Conservation (phyloP, 257 asterid species). For the Solanum virginianum region DNA sequence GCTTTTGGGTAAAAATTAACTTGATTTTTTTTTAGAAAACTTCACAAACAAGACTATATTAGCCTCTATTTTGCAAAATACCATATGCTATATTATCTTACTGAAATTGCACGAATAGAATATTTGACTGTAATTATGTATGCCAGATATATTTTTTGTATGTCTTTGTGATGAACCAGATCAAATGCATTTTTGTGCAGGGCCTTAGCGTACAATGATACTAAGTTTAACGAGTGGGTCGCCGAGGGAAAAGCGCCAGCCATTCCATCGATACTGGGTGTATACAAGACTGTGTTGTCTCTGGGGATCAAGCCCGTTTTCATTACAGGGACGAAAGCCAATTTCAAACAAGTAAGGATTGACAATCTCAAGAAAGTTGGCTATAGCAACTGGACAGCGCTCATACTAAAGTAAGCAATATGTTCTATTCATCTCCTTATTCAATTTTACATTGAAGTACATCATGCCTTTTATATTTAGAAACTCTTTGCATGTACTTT, state of each 20-base stretch:
- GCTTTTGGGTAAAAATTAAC: constrained; percentile 27
- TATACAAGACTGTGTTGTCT: constrained; percentile 17
- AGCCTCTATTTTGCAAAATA: too few species aligned
- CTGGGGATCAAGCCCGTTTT: constrained; percentile 25
- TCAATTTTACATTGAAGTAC: neutral
- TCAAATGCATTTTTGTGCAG: constrained; percentile 2
- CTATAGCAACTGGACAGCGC: constrained; percentile 2
- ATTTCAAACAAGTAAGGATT: neutral
- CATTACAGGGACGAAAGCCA: constrained; percentile 21
- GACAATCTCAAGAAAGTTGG: constrained; percentile 27
- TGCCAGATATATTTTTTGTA: too few species aligned
- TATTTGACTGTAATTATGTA: too few species aligned
- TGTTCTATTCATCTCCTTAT: neutral
- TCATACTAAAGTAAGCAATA: constrained; percentile 12
- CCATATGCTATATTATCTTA: too few species aligned
- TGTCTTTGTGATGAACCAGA: neutral
- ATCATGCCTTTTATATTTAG: too few species aligned
- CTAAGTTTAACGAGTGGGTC: constrained; percentile 28
- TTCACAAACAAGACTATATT: too few species aligned
- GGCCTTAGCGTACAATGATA: constrained; percentile 20
- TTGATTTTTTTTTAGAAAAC: neutral
- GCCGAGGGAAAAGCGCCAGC: constrained; percentile 31
- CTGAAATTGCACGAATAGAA: neutral
- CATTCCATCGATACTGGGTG: constrained; percentile 16
- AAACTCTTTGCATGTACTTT: too few species aligned